Base-by-base conservation (phyloP, 1,284 basidiomycete genomes). In the Vanrija sp. region DNA sequence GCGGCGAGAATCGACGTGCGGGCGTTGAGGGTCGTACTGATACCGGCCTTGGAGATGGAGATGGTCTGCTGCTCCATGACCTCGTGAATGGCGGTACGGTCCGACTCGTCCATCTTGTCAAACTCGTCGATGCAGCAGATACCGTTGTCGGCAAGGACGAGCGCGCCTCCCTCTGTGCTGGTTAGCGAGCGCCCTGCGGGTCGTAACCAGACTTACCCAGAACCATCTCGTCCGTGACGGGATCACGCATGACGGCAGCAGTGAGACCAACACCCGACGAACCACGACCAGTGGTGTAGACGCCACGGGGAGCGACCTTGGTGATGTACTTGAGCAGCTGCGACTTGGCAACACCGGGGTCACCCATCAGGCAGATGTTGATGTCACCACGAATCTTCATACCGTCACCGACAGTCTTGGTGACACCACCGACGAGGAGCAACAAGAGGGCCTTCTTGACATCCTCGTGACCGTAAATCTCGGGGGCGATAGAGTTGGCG, bases 41-140 rank as follows among this genome's bases (percentile, higher is more conserved):
- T 99, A 19, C 96, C 96, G 3, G 96, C 96, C 78, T 99, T 99
- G 42, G 93, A 94, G 64, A 99, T 99, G 3, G 92, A 97, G 60
- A 99, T 98, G 2, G 96, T 99, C 77, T 99, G 95, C 72, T 99
- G 95, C 75, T 99, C 95, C 96, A 99, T 99, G 53, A 98, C 96
- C 82, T 99, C 96, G 79, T 99, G 96, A 60, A 99, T 98, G 14
- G 96, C 92, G 0, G 96, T 98, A 58, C 96, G 83, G 75, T 98
- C 96, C 2, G 89, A 77, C 75, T 98, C 96, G 63, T 98, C 96
- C 96, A 99, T 99, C 78, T 99, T 98, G 79, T 99, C 96, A 73
- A 99, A 99, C 72, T 99, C 96, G 69, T 99, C 96, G 64, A 99
- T 98, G 75, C 95, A 98, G 78, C 94, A 97, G 68, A 99, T 98